Base-by-base conservation (phyloP, 177 flowering plant genomes). In the Telopea speciosissima region DNA sequence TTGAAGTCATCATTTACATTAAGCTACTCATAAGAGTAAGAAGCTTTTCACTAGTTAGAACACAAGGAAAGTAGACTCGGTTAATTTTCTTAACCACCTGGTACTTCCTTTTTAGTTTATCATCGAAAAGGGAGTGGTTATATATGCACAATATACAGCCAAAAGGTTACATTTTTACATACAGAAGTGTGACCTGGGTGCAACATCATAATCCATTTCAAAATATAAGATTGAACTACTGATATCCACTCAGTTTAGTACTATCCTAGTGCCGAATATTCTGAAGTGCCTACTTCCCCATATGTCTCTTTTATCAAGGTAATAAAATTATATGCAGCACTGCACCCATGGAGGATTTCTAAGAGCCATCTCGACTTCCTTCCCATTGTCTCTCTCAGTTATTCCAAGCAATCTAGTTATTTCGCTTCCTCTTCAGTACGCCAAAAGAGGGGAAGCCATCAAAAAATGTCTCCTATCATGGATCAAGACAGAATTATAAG, bases 321-420 rank as follows among this genome's bases (percentile, higher is more conserved):
- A 87, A 69, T 87, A 84, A 10, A 90, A 85, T 71, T 83, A 81
- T 21, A 87, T 65, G 71, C 87, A 87, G 70, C 82, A 81, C 42
- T 77, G 78, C 14, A 86, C 74, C 91, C 90, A 88, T 65, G 89
- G 95, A 23, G 91, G 95, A 78, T 81, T 82, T 82, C 92, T 85
- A 1, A 79, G 75, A 71, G 75, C 75, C 65, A 73, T 40, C 49
- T 52, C 70, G 3, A 22, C 58, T 24, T 65, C 83, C 40, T 73
- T 65, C 26, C 75, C 72, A 31, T 74, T 59, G 14, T 73, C 78
- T 60, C 62, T 65, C 21, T 75, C 78, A 14, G 66, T 56, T 8
- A 87, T 22, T 58, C 92, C 91, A 45, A 88, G 85, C 80, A 87
- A 82, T 67, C 68, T 79, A n/a, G n/a, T n/a, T n/a, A 76, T 82